These are phyloP conservation scores for Tulasnella calospora DNA, from an alignment of 768 basidiomycete species.

Conservation along the genomic window DNA sequence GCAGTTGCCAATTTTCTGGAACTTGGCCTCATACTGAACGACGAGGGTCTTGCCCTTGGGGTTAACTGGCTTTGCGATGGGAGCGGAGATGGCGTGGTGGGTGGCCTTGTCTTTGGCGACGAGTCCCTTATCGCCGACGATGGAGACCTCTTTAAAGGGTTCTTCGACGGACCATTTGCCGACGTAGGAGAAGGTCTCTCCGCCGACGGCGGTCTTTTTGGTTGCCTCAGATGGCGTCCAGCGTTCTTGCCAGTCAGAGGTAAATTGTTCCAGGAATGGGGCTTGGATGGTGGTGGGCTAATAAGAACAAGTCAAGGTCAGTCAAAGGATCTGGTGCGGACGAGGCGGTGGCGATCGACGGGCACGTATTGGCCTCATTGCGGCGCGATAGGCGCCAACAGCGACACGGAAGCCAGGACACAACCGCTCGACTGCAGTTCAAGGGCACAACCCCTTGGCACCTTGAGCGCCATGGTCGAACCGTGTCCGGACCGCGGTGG, in stretches of 20 bases:
- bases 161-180: conserved; percentile 97
- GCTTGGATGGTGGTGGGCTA: conserved; percentile 76
- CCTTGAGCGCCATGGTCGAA: not conserved
- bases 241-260: conserved; percentile 78
- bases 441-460: not conserved
- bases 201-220: conserved; percentile 93
- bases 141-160: conserved; percentile 39
- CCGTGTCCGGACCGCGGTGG: not conserved
- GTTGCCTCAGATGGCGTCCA: conserved; percentile 98
- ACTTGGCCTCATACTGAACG: conserved; percentile 98
- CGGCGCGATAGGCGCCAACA: not conserved
- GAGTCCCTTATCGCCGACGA: conserved; percentile 84
- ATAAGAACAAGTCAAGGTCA: not conserved
- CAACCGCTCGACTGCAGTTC: not conserved
- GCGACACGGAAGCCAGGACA: not conserved
- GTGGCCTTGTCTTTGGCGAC: conserved; percentile 96
- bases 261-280: conserved; percentile 96
- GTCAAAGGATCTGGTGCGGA: not conserved
- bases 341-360: not conserved
- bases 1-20: conserved; percentile 98
- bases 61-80: conserved; percentile 71
- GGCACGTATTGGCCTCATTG: not conserved
- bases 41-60: conserved; percentile 82
- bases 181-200: conserved; percentile 95
- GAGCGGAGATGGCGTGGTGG: conserved; percentile 97